These are phyloP conservation scores for Jatropha podagrica DNA, from an alignment of 441 rosid genomes.

Conservation along the genomic window DNA sequence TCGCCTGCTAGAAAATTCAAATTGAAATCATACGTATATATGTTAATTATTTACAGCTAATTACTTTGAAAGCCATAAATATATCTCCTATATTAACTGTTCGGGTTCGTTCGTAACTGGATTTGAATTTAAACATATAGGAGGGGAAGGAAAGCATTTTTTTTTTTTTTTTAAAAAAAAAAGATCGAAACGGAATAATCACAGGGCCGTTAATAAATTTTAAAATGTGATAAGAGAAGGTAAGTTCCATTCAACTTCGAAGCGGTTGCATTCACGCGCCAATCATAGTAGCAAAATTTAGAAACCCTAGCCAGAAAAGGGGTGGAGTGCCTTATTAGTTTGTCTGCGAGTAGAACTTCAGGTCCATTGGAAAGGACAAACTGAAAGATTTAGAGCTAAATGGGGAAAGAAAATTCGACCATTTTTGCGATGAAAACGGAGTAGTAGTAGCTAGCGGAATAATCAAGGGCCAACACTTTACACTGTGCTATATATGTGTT, in stretches of 20 bases:
- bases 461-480: too few relatives aligned
- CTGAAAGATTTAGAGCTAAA: not conserved
- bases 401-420: not conserved
- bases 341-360: not conserved
- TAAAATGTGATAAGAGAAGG: too few relatives aligned
- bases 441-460: not conserved
- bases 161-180: too few relatives aligned
- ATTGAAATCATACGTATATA: too few relatives aligned
- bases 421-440: not conserved
- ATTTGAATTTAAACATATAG: not conserved
- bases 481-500: not conserved
- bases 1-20: too few relatives aligned
- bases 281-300: not conserved
- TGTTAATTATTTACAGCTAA: too few relatives aligned
- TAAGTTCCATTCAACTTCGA: not conserved
- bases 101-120: too few relatives aligned
- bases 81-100: too few relatives aligned
- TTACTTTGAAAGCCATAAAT: too few relatives aligned
- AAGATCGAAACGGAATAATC: too few relatives aligned
- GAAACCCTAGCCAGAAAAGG: not conserved
- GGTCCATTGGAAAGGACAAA: not conserved
- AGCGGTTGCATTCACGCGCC: not conserved
- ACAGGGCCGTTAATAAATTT: too few relatives aligned
- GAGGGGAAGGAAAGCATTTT: not conserved
- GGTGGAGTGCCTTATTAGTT: not conserved